Base-by-base conservation (phyloP, 345 rosid genomes). In the Citrus inodora region DNA sequence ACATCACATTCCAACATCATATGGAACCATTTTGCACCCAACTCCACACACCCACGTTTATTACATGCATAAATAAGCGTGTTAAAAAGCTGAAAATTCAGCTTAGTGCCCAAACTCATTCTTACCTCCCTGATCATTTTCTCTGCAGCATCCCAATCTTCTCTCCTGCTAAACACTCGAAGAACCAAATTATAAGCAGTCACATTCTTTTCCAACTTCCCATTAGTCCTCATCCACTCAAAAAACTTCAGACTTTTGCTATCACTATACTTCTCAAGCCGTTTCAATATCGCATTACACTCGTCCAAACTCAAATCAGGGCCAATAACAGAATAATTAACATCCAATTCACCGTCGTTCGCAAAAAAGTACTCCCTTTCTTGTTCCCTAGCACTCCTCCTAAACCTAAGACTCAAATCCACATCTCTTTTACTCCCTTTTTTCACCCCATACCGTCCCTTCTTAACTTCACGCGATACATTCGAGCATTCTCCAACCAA, bases 101-200 rank as follows among this genome's bases (percentile, higher is more conserved):
- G 71, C 75, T 87, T 83, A 63, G 85, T 75, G 11, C 82, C 84
- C 9, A 76, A 82, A 65, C 73, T 74, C 21, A 60, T 68, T 79
- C 80, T 81, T 32, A 84, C 73, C 82, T 89, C 89, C 76, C 60
- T 78, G 76, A 95, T 81, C 65, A 90, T 65, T 55, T 65, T 86
- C 86, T 92, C 93, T 0, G 91, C 94, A n/a, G 84, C 78, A 24
- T 86, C 87, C 98, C 98, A 95, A 79, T 93, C 93, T 87, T 85
- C 85, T 76, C 86, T 86, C 85, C 93, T 86, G 75, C 87, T 85
- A 68, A 95, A 78, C 46, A 93, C 93, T 79, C 98, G 87, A 70
- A 95, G 93, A 83, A 92, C 82, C 84, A 88, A 81, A 85, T 85
- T 87, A 72, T 89, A 95, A 79, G 98, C 95, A 32, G 53, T 63